phyloP scores from a whole-genome alignment of 2,329 filamentous ascomycete genomes.

The Diaporthe nobilis region DNA sequence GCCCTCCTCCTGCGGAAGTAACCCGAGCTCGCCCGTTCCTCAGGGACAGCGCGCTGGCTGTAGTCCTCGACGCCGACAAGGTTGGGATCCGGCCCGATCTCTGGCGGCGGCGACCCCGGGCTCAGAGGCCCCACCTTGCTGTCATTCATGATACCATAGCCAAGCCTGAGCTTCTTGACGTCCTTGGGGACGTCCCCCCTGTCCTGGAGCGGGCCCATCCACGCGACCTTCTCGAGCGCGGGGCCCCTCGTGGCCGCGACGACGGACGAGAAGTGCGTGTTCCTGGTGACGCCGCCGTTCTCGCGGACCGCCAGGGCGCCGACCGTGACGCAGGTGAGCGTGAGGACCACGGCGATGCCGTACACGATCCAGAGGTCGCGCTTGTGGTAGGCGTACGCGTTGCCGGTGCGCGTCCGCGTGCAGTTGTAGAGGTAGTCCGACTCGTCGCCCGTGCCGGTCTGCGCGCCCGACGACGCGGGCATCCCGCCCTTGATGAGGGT shows the following conservation, averaged over 20 bases:
- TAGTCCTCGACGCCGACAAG: constrained; percentile 34
- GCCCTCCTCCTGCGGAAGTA: constrained; percentile 29
- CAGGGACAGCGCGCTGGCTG: neutral
- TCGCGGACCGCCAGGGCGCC: constrained; percentile 54
- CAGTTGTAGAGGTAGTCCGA: constrained; percentile 50
- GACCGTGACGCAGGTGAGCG: constrained; percentile 48
- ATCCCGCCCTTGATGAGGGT: constrained; percentile 40
- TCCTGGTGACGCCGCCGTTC: constrained; percentile 53
- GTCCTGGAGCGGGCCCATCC: constrained; percentile 43
- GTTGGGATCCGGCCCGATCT: constrained; percentile 16
- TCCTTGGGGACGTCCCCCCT: constrained; percentile 44
- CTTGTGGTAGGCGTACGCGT: constrained; percentile 52
- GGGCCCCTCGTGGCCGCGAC: constrained; percentile 58
- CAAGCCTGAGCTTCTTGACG: constrained; percentile 44
- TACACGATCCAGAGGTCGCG: constrained; percentile 53
- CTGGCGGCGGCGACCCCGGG: neutral
- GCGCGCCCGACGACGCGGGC: neutral
- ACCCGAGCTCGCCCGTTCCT: constrained; percentile 18
- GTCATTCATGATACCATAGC: constrained; percentile 46
- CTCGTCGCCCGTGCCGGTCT: constrained; percentile 18
- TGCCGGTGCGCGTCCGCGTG: constrained; percentile 49
- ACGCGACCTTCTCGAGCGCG: constrained; percentile 54
- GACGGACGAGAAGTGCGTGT: constrained; percentile 57
- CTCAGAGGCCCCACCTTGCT: neutral
- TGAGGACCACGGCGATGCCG: constrained; percentile 45